Evolutionary conservation across 306 rosid genomes (phyloP).

Genomic region (Rosa persica): DNA sequence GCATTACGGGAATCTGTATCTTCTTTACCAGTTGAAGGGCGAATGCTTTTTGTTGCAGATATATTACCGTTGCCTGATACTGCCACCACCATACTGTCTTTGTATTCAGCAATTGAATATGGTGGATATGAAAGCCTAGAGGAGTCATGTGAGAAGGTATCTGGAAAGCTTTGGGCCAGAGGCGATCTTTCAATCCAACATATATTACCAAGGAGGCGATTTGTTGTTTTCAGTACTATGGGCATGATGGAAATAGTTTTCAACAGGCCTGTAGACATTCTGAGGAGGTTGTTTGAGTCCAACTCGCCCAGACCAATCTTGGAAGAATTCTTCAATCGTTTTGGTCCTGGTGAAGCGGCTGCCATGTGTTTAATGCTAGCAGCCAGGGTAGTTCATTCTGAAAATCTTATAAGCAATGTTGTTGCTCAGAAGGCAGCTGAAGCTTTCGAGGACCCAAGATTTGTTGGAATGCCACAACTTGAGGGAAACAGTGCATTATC

Average conservation of each 20-base stretch:
- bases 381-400: slow-evolving; percentile 77
- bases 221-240: slow-evolving; percentile 88
- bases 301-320: slow-evolving; percentile 76
- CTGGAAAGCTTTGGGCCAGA: slow-evolving; percentile 92
- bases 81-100: slow-evolving; percentile 68
- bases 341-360: slow-evolving; percentile 97
- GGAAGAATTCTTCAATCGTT: slow-evolving; percentile 95
- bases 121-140: slow-evolving; percentile 65
- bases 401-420: slow-evolving; percentile 69
- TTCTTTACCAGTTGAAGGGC: slow-evolving; percentile 88
- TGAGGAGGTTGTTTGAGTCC: slow-evolving; percentile 83
- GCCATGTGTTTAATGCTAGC: slow-evolving; percentile 97
- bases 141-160: slow-evolving; percentile 68
- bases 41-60: slow-evolving; percentile 97
- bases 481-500: slow-evolving; percentile 80
- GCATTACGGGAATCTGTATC: slow-evolving; percentile 88
- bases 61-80: slow-evolving; percentile 80
- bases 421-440: slow-evolving; percentile 94
- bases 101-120: slow-evolving; percentile 86
- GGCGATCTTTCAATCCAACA: slow-evolving; percentile 96
- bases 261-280: slow-evolving; percentile 90
- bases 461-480: slow-evolving; percentile 98
- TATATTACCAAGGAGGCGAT: slow-evolving; percentile 90
- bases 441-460: slow-evolving; percentile 93
- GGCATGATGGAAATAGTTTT: slow-evolving; percentile 97